These are phyloP conservation scores for Penicillium olsonii DNA, from an alignment of 2,329 filamentous ascomycete species.

Conservation along the genomic window DNA sequence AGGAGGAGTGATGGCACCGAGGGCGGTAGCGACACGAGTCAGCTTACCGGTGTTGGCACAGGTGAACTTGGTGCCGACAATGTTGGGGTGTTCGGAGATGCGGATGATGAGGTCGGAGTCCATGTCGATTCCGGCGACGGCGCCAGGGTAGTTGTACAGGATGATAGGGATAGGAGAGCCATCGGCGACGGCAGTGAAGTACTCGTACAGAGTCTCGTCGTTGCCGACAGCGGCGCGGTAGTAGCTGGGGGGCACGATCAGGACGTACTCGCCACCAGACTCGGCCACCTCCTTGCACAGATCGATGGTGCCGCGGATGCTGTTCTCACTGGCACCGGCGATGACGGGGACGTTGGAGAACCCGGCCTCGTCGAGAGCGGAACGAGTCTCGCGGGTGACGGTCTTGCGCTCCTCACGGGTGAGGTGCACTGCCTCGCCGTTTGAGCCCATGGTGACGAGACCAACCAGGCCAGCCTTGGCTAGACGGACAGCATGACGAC, in stretches of 20 bases:
- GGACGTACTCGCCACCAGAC: conserved; percentile 76
- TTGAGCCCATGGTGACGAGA: conserved; percentile 84
- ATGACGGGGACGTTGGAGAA: conserved; percentile 77
- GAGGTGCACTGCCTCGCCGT: conserved; percentile 85
- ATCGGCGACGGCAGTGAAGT: conserved; percentile 75
- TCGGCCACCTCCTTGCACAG: conserved; percentile 66
- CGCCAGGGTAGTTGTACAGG: conserved; percentile 89
- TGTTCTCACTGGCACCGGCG: conserved; percentile 78
- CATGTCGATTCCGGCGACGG: conserved; percentile 84
- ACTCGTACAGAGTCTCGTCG: conserved; percentile 71
- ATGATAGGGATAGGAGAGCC: conserved; percentile 74
- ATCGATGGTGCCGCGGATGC: conserved; percentile 77
- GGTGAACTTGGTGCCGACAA: conserved; percentile 87
- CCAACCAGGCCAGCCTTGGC: conserved; percentile 76
- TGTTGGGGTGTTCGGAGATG: conserved; percentile 77
- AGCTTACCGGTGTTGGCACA: conserved; percentile 89
- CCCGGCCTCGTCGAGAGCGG: conserved; percentile 78
- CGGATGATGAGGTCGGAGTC: conserved; percentile 83
- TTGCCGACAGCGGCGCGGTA: conserved; percentile 73
- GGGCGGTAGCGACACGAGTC: conserved; percentile 74
- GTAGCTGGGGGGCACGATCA: conserved; percentile 80
- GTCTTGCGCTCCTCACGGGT: conserved; percentile 73
- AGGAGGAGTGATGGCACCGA: conserved; percentile 67
- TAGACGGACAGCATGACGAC: conserved; percentile 77
- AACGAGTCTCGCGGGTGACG: conserved; percentile 75